Evolutionary conservation across 1,284 basidiomycete species (phyloP).

Genomic region (Pisolithus thermaeus): DNA sequence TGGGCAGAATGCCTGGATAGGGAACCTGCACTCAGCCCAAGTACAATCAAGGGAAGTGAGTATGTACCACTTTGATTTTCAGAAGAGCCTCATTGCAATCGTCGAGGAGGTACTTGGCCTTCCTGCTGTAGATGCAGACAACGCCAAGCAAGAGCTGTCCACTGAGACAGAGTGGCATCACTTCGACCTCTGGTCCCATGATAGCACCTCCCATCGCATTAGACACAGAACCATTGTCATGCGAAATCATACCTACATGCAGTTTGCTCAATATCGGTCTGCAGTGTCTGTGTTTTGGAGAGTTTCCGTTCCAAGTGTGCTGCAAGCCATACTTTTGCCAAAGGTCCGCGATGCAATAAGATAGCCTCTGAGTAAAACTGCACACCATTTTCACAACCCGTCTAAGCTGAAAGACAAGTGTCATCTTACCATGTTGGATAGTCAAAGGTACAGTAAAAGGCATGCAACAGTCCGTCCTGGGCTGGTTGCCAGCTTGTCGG

Average conservation of each 20-base stretch:
- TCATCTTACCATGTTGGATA: slow-evolving; percentile 21
- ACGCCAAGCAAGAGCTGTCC: slow-evolving; percentile 95
- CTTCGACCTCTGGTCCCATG: slow-evolving; percentile 80
- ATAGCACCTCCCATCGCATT: slow-evolving; percentile 63
- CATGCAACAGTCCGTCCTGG: slow-evolving; percentile 14
- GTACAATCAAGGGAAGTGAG: background rate
- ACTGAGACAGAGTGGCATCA: slow-evolving; percentile 91
- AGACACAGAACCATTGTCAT: background rate
- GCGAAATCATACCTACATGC: slow-evolving; percentile 55
- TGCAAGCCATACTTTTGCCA: slow-evolving; percentile 97
- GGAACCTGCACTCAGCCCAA: background rate
- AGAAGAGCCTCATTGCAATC: slow-evolving; percentile 96
- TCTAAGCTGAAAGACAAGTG: background rate
- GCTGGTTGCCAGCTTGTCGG: slow-evolving; percentile 18
- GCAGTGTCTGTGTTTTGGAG: slow-evolving; percentile 89
- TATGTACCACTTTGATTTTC: slow-evolving; percentile 86
- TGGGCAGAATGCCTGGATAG: slow-evolving; percentile 80
- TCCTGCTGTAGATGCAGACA: slow-evolving; percentile 94
- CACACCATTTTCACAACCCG: background rate
- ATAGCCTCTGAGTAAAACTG: slow-evolving; percentile 93
- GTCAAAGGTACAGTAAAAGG: slow-evolving; percentile 16
- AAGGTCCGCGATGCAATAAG: slow-evolving; percentile 86
- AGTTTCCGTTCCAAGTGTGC: slow-evolving; percentile 98
- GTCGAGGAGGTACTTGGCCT: slow-evolving; percentile 95
- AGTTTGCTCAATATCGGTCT: slow-evolving; percentile 91